Percentiles rank a stretch among this genome's conserved stretches.
phyloP scores from a whole-genome alignment of 2,329 filamentous ascomycete species.

The Metarhizium sp. region DNA sequence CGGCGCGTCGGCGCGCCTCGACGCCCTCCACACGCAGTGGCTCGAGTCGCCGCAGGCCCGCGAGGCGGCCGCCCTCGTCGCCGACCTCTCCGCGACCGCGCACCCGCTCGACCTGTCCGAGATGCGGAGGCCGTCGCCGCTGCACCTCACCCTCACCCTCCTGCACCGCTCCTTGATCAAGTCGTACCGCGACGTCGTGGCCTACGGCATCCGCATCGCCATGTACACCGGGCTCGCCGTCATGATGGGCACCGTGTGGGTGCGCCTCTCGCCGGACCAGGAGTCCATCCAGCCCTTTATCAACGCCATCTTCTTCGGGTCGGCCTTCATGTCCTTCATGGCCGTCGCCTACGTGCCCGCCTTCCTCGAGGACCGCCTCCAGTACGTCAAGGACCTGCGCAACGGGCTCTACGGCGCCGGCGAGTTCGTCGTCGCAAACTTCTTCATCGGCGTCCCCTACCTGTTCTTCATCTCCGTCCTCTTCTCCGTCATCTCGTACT shows the following conservation, averaged over 20 bases:
- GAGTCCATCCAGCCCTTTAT: slow-evolving; percentile 70
- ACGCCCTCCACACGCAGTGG: slow-evolving; percentile 18
- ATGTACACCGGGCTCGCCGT: slow-evolving; percentile 73
- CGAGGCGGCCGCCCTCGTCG: slow-evolving; percentile 14
- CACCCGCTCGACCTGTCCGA: slow-evolving; percentile 1
- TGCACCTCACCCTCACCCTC: slow-evolving; percentile 50
- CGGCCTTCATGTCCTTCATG: slow-evolving; percentile 73
- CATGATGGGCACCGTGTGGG: slow-evolving; percentile 84
- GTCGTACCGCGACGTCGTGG: slow-evolving; percentile 73
- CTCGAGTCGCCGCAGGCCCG: slow-evolving; percentile 11
- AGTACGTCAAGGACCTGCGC: slow-evolving; percentile 51
- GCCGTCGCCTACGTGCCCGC: slow-evolving; percentile 77
- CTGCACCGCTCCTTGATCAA: slow-evolving; percentile 77
- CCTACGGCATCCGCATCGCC: slow-evolving; percentile 70
- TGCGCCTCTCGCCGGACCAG: slow-evolving; percentile 60
- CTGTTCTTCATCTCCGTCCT: slow-evolving; percentile 68
- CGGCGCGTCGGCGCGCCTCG: slow-evolving; percentile 28
- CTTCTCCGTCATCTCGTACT: slow-evolving; percentile 71
- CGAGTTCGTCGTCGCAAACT: slow-evolving; percentile 68
- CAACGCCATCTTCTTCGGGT: slow-evolving; percentile 72
- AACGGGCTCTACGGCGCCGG: slow-evolving; percentile 74
- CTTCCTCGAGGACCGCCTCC: slow-evolving; percentile 61
- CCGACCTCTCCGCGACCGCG: slow-evolving; percentile 14
- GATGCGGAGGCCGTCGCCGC: slow-evolving; percentile 28
- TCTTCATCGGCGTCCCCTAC: slow-evolving; percentile 72